Conservation (phyloP, 1,139 yeast genomes). For the Sugiyamaella xylanicola region DNA sequence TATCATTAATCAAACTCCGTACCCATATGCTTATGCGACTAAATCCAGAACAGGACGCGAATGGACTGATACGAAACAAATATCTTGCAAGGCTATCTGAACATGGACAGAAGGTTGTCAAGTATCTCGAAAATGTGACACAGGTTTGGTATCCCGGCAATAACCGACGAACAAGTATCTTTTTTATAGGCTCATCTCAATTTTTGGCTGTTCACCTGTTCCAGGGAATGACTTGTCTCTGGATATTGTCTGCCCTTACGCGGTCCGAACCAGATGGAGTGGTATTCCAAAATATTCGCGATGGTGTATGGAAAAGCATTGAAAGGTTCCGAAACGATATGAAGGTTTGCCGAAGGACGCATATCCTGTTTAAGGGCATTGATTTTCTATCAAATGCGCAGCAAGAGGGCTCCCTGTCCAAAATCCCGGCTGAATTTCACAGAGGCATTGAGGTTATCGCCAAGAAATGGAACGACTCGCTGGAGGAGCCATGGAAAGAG, state of each 20-base stretch:
- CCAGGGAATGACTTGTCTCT: slow-evolving; percentile 22
- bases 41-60: slow-evolving; percentile 1
- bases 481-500: slow-evolving; percentile 17
- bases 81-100: slow-evolving; percentile 8
- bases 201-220: slow-evolving; percentile 21
- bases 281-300: slow-evolving; percentile 13
- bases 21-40: slow-evolving; percentile 19
- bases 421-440: slow-evolving; percentile 20
- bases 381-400: slow-evolving; percentile 18
- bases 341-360: slow-evolving; percentile 20
- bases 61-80: slow-evolving; percentile 14
- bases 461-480: slow-evolving; percentile 16
- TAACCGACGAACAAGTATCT: neutral
- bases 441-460: slow-evolving; percentile 18
- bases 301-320: slow-evolving; percentile 8
- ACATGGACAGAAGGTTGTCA: slow-evolving; percentile 10
- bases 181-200: slow-evolving; percentile 22
- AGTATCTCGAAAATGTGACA: slow-evolving; percentile 9
- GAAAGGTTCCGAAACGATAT: slow-evolving; percentile 18
- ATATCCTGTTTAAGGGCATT: slow-evolving; percentile 21
- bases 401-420: slow-evolving; percentile 8
- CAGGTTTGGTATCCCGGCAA: slow-evolving; percentile 14
- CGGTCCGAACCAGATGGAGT: slow-evolving; percentile 9
- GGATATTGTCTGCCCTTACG: slow-evolving; percentile 20
- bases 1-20: slow-evolving; percentile 17